Base-by-base conservation (phyloP, 2,329 filamentous ascomycete genomes). In the Phyllosticta citribraziliensis region DNA sequence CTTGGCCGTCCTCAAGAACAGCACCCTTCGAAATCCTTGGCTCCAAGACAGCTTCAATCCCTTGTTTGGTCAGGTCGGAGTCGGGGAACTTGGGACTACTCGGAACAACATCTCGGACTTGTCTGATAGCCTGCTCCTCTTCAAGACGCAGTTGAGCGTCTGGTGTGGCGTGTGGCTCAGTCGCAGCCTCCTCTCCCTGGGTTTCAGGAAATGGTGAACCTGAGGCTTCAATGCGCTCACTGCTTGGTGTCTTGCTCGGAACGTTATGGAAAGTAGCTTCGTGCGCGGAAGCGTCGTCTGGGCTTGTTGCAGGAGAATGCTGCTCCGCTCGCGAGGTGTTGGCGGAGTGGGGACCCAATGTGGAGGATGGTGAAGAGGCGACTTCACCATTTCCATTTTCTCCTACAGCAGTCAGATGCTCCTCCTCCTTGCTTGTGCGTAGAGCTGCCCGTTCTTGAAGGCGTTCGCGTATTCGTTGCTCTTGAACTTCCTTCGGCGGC, bases 241-340 rank as follows among this genome's bases (percentile, higher is more conserved):
- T 47, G 40, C 40, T 47, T n/a, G 40, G 40, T 4, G 17, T 47
- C 40, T 47, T 47, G 40, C 17, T 47, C 12, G 40, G 6, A 14
- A n/a, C 40, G 14, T 6, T 8, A n/a, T 47, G 20, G 10, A 61
- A 61, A 5, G 20, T n/a, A 30, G 14, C 47, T 53, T 57, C 70
- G 27, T 75, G 74, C 10, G 71, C 74, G 62, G 78, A 76, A 55
- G 75, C 72, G 27, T 76, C 87, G 60, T 88, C 88, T 1, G 88
- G 86, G 66, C 88, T 91, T 1, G 88, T 91, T 66, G 88, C 86
- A 0, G 88, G 84, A 1, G 88, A 91, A 6, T 80, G 82, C 64
- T 87, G 83, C 63, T 86, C 82, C 50, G 86, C 80, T 40, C 81
- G 82, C 1, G 89, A 88, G 0, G 89, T 94, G 22, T 87, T 84